Evolutionary conservation across 805 yeast genomes (phyloP).

Genomic region (Metschnikowia gelsemii): DNA sequence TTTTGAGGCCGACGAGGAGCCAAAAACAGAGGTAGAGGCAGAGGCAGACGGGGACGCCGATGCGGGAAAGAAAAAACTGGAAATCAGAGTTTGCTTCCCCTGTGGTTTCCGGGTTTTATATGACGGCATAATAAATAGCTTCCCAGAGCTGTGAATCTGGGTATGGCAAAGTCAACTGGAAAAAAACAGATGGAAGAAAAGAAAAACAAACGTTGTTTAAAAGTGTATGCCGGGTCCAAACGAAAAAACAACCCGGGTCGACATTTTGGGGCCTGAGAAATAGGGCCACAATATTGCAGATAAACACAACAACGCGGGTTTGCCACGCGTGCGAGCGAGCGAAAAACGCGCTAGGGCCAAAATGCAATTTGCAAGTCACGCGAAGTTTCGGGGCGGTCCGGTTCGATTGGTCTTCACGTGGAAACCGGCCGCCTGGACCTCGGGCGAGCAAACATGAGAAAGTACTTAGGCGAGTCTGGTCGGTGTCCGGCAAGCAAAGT

Average conservation of each 20-base stretch:
- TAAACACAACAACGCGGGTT: not conserved
- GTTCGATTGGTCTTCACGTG: no score
- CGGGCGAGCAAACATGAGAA: no score
- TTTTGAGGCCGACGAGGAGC: no score
- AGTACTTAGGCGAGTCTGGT: no score
- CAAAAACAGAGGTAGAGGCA: constrained; percentile 1
- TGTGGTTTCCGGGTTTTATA: constrained; percentile 15
- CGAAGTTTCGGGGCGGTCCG: no score
- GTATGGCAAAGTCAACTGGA: not conserved
- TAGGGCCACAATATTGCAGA: constrained; percentile 3
- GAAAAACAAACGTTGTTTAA: not conserved
- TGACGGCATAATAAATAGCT: constrained; percentile 8
- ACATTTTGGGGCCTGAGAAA: not conserved
- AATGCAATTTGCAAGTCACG: no score
- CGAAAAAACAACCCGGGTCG: no score
- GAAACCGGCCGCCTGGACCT: no score
- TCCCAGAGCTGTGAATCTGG: no score
- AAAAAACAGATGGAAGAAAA: not conserved
- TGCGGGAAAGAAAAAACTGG: constrained; percentile 28
- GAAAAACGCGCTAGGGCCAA: constrained; percentile 6
- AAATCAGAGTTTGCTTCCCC: constrained; percentile 27
- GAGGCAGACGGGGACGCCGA: constrained; percentile 5
- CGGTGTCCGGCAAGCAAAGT: no score
- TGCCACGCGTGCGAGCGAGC: not conserved
- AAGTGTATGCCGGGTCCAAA: no score